Conservation (phyloP, 2,329 filamentous ascomycete species). For the Fusarium graminum region DNA sequence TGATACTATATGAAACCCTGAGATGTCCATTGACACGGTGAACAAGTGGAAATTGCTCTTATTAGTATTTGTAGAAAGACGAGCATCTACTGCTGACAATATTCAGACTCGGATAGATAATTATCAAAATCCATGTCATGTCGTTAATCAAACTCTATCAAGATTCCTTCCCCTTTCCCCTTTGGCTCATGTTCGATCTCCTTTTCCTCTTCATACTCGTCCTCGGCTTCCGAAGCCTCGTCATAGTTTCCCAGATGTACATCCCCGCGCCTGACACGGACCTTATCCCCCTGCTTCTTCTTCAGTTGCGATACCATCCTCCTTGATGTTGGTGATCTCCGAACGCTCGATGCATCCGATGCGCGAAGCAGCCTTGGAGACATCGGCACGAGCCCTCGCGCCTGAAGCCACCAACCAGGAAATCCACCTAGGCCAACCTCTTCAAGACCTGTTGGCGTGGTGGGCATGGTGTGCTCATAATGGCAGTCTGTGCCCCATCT, state of each 20-base stretch:
- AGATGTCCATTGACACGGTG: background rate
- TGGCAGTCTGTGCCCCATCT: slow-evolving; percentile 60
- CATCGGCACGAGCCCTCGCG: slow-evolving; percentile 37
- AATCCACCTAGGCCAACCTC: slow-evolving; percentile 58
- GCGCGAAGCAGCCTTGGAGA: slow-evolving; percentile 10
- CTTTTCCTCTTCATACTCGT: slow-evolving; percentile 9
- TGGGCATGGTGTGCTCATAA: slow-evolving; percentile 63
- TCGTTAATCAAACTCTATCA: slow-evolving; percentile 31
- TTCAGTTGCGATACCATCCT: slow-evolving; percentile 3
- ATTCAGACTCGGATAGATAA: background rate
- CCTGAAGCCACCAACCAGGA: slow-evolving; percentile 59
- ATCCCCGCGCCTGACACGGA: background rate
- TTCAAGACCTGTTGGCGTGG: slow-evolving; percentile 55
- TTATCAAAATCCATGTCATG: background rate
- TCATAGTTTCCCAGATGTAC: background rate
- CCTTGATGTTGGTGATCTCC: slow-evolving; percentile 11
- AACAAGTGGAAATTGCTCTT: background rate
- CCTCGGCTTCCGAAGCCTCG: slow-evolving; percentile 5
- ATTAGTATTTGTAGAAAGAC: background rate
- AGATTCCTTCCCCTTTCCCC: slow-evolving; percentile 14
- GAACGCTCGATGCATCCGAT: slow-evolving; percentile 5
- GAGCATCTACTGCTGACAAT: background rate
- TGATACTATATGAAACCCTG: background rate
- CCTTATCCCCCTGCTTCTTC: slow-evolving; percentile 24
- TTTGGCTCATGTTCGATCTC: slow-evolving; percentile 3